Evolutionary conservation across 2,329 filamentous ascomycete genomes (phyloP).

Genomic region (Anthostomella pinea): DNA sequence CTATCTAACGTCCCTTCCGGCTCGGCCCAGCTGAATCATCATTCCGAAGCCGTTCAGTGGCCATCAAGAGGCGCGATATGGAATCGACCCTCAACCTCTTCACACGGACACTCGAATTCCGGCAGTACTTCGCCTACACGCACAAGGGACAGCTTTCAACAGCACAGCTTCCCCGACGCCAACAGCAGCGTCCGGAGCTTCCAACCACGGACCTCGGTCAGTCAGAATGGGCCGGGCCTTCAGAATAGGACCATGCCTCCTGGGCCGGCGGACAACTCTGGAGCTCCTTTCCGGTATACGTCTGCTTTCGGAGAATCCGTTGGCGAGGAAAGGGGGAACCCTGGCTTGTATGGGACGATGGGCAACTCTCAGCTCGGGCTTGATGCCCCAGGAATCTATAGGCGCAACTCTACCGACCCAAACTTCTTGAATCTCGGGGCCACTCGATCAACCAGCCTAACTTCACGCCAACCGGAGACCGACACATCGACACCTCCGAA

Average conservation of each 20-base stretch:
- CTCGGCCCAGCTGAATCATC: conserved; percentile 65
- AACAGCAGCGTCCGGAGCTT: conserved; percentile 46
- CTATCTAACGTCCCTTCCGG: conserved; percentile 58
- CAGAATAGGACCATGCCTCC: conserved; percentile 35
- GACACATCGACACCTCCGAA: conserved; percentile 12
- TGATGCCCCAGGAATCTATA: conserved; percentile 14
- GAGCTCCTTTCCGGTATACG: conserved; percentile 40
- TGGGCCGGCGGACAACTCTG: conserved; percentile 43
- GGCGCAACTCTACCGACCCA: conserved; percentile 29
- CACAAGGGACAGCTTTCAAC: conserved; percentile 48
- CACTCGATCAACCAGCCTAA: conserved; percentile 16
- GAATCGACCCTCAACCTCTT: conserved; percentile 48
- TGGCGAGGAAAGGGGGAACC: conserved; percentile 18
- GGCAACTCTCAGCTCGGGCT: conserved; percentile 12
- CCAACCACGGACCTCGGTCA: conserved; percentile 44
- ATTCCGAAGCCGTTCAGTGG: conserved; percentile 68
- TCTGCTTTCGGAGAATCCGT: conserved; percentile 25
- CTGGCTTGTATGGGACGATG: conserved; percentile 15
- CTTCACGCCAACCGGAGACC: conserved; percentile 20
- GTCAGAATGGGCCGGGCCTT: conserved; percentile 34
- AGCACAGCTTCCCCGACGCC: conserved; percentile 43
- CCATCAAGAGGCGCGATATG: conserved; percentile 52
- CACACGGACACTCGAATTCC: conserved; percentile 42
- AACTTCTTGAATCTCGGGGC: conserved; percentile 11
- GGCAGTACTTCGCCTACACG: conserved; percentile 59